Percentiles rank a stretch among this genome's conserved stretches.
Evolutionary conservation across 805 yeast species (phyloP).

Genomic region (Metschnikowia chrysomelidarum): DNA sequence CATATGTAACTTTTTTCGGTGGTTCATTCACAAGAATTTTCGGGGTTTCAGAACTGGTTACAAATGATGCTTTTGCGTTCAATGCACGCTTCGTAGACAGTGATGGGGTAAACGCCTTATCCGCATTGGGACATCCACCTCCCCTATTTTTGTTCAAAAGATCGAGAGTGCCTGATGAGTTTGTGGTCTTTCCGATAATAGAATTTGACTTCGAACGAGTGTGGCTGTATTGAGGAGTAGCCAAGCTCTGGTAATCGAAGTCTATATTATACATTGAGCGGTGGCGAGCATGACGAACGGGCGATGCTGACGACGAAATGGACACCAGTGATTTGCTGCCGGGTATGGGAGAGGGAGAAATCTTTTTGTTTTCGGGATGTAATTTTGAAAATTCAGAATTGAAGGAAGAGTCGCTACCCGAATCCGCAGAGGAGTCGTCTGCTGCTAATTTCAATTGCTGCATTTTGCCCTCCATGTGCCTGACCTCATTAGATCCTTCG

Average conservation of each 20-base stretch:
- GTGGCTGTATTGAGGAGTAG: slow-evolving; percentile 4
- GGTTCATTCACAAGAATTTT: slow-evolving; percentile 37
- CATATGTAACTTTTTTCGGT: slow-evolving; percentile 35
- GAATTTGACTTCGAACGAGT: slow-evolving; percentile 12
- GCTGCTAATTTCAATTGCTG: slow-evolving; percentile 26
- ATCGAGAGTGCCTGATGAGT: too few relatives aligned
- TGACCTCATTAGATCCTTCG: background rate
- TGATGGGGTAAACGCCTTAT: too few relatives aligned
- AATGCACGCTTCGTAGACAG: too few relatives aligned
- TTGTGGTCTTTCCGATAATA: background rate
- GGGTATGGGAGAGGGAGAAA: slow-evolving; percentile 5
- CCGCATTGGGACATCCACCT: too few relatives aligned
- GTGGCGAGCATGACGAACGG: slow-evolving; percentile 37
- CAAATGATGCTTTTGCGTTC: too few relatives aligned
- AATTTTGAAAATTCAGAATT: slow-evolving; percentile 20
- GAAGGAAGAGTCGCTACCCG: slow-evolving; percentile 30
- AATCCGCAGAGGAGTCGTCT: slow-evolving; percentile 28
- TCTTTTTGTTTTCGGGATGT: slow-evolving; percentile 2
- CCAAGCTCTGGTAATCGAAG: slow-evolving; percentile 8
- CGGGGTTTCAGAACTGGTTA: slow-evolving; percentile 5
- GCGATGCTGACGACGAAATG: slow-evolving; percentile 16
- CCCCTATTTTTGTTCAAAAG: too few relatives aligned
- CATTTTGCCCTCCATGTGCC: slow-evolving; percentile 28
- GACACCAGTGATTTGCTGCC: slow-evolving; percentile 7
- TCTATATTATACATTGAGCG: slow-evolving; percentile 38